phyloP scores from a whole-genome alignment of 2,329 filamentous ascomycete genomes.

The Colletotrichum shisoi region DNA sequence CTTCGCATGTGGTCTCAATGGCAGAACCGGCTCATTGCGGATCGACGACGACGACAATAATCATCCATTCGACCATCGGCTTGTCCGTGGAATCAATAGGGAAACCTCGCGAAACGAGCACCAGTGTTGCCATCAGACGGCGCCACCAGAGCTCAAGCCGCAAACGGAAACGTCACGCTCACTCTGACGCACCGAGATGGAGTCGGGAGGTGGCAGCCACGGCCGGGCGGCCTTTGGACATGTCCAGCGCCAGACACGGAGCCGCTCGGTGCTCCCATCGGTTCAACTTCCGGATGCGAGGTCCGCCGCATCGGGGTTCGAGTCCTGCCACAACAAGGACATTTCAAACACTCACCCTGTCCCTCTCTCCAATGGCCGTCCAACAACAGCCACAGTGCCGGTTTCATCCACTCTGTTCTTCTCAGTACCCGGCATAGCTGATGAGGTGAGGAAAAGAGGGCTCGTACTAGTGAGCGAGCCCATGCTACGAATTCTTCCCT shows the following conservation, averaged over 20 bases:
- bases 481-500: background rate
- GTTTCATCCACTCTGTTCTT: slow-evolving; percentile 13
- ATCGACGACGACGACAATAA: slow-evolving; percentile 7
- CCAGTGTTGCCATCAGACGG: slow-evolving; percentile 2
- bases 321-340: slow-evolving; percentile 12
- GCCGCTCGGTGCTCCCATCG: slow-evolving; percentile 34
- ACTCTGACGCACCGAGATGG: background rate
- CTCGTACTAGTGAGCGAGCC: background rate
- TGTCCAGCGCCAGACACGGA: slow-evolving; percentile 23
- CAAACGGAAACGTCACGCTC: slow-evolving; percentile 13
- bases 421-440: background rate
- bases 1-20: background rate
- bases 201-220: slow-evolving; percentile 13
- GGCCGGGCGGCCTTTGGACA: slow-evolving; percentile 17
- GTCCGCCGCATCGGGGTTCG: slow-evolving; percentile 25
- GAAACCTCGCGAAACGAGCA: background rate
- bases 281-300: slow-evolving; percentile 33
- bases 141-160: background rate
- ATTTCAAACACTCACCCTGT: background rate
- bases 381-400: slow-evolving; percentile 14
- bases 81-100: slow-evolving; percentile 1
- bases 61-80: background rate
- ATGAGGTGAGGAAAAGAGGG: background rate
- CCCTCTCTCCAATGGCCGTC: background rate
- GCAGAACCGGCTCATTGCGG: background rate